These are phyloP conservation scores for Venturia nashicola DNA, from an alignment of 2,329 filamentous ascomycete species.

Conservation along the genomic window DNA sequence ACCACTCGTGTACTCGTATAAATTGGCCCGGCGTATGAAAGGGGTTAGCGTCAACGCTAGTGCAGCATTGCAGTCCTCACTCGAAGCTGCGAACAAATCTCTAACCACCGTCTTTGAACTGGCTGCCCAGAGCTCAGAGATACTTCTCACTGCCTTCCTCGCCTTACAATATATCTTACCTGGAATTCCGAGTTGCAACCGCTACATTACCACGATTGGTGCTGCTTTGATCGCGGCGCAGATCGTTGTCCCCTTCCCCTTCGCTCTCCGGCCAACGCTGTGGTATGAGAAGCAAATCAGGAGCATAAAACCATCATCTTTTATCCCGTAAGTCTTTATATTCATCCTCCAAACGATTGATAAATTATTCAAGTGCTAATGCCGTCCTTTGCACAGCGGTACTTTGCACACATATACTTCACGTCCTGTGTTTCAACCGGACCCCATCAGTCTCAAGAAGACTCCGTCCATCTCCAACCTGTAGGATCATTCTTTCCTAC, in stretches of 20 bases:
- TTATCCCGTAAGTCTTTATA: not conserved
- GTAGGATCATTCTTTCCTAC: not conserved
- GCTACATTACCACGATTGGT: not conserved
- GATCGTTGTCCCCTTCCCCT: not conserved
- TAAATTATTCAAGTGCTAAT: not conserved
- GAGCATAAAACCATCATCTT: not conserved
- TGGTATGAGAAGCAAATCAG: not conserved
- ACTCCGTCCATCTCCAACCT: not conserved
- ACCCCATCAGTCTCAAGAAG: not conserved
- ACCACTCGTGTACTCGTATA: no score
- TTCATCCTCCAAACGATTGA: not conserved
- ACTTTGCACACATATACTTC: not conserved
- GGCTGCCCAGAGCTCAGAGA: not conserved
- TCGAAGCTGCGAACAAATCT: not conserved
- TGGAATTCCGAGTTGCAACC: not conserved
- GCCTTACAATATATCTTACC: not conserved
- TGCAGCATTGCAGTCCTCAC: not conserved
- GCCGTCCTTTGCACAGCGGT: not conserved
- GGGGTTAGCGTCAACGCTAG: not conserved
- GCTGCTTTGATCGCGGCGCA: not conserved
- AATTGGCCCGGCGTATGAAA: not conserved
- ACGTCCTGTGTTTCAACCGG: not conserved
- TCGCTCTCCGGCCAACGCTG: not conserved
- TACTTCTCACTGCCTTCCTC: not conserved
- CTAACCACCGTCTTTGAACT: not conserved